Conservation (phyloP, 2,329 filamentous ascomycete genomes). For the Diaporthe nobilis region DNA sequence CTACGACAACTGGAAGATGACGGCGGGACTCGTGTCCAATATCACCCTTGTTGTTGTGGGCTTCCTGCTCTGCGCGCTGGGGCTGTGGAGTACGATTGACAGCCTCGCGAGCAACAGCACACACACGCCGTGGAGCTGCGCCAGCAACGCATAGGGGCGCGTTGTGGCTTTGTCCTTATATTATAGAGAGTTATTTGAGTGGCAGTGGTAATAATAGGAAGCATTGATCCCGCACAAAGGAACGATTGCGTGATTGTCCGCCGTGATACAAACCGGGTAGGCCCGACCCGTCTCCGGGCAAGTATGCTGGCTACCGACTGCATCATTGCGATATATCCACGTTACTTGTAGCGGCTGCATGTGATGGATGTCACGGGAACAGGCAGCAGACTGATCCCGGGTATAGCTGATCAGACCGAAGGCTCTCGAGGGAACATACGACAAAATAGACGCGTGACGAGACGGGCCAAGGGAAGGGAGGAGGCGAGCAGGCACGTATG, state of each 20-base stretch:
- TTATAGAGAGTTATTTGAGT: slow-evolving; percentile 6
- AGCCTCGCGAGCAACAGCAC: slow-evolving; percentile 50
- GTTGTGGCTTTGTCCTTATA: not conserved
- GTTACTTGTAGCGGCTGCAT: not conserved
- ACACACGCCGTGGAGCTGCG: slow-evolving; percentile 55
- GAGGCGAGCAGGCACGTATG: not conserved
- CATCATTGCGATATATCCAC: not conserved
- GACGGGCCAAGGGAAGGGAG: not conserved
- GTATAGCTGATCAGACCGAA: not conserved
- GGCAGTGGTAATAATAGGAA: not conserved
- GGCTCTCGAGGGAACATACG: no score
- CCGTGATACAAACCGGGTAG: slow-evolving; percentile 22
- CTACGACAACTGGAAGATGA: slow-evolving; percentile 52
- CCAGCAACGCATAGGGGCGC: slow-evolving; percentile 45
- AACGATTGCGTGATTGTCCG: not conserved
- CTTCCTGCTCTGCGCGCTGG: slow-evolving; percentile 54
- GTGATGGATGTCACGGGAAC: slow-evolving; percentile 6
- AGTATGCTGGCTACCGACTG: not conserved
- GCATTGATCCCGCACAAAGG: not conserved
- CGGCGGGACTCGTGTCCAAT: slow-evolving; percentile 51
- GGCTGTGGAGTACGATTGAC: slow-evolving; percentile 57
- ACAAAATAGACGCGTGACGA: not conserved
- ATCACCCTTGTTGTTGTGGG: slow-evolving; percentile 52
- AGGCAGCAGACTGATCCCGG: not conserved
- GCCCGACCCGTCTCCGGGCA: slow-evolving; percentile 12